A percentile compares a stretch with the other conserved stretches of the same genome.
phyloP scores from a whole-genome alignment of 179 eudicot genomes.

The Silene noctiflora region DNA sequence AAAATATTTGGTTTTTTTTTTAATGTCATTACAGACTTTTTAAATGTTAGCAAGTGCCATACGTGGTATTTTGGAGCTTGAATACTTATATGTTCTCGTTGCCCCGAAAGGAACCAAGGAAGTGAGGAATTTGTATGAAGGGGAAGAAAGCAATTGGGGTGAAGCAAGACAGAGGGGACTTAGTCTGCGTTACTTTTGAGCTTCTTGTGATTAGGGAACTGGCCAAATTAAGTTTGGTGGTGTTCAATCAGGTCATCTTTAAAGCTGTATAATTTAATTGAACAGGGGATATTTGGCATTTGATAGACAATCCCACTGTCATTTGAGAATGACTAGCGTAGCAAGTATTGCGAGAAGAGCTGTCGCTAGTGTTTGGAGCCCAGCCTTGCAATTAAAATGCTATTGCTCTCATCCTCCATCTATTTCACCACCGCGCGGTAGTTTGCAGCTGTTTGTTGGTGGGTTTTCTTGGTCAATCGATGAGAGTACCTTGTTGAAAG shows the following conservation, averaged over 20 bases:
- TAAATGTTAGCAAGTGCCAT: background rate
- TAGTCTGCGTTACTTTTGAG: constrained; percentile 1
- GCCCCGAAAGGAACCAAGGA: background rate
- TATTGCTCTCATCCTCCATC: constrained; percentile 38
- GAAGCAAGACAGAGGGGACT: background rate
- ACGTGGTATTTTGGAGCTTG: background rate
- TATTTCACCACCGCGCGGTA: constrained; percentile 32
- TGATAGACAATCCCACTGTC: constrained; percentile 5
- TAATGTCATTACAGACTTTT: background rate
- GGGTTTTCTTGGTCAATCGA: constrained; percentile 83
- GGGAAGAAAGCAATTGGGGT: background rate
- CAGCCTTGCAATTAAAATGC: constrained; percentile 25
- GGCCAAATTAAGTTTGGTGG: background rate
- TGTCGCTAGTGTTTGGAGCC: constrained; percentile 19
- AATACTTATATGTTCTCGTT: background rate
- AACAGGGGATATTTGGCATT: constrained; percentile 23
- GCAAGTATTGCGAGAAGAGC: constrained; percentile 35
- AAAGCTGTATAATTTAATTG: constrained; percentile 16
- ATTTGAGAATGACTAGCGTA: constrained; percentile 26
- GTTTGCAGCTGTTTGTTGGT: constrained; percentile 59
- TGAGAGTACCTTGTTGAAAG: constrained; percentile 64
- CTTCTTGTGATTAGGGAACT: background rate
- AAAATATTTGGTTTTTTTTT: background rate
- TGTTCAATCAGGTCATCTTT: constrained; percentile 7
- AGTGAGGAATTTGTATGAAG: background rate